These are phyloP conservation scores for Suillus subluteus DNA, from an alignment of 768 basidiomycete genomes.

Conservation along the genomic window DNA sequence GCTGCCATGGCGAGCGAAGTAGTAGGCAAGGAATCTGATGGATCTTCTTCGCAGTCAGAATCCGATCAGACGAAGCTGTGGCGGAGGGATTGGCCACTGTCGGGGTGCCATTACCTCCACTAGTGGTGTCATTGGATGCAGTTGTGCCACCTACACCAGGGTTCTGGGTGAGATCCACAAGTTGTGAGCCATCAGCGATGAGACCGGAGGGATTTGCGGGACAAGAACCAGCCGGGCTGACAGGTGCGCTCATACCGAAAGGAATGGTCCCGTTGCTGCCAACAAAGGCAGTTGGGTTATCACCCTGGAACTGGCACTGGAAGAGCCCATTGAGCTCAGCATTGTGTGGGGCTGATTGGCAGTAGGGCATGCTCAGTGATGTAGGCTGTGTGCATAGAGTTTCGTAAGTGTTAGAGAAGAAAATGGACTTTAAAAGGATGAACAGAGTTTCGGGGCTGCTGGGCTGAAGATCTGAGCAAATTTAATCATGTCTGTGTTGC, in stretches of 20 bases:
- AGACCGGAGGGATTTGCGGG: slow-evolving; percentile 51
- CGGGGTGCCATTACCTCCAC: too few relatives aligned
- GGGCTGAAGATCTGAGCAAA: slow-evolving; percentile 56
- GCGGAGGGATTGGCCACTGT: too few relatives aligned
- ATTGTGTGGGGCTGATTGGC: slow-evolving; percentile 54
- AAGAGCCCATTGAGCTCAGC: slow-evolving; percentile 56
- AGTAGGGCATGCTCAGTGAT: slow-evolving; percentile 51
- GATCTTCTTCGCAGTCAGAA: too few relatives aligned
- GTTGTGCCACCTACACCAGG: slow-evolving; percentile 34
- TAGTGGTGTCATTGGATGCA: not conserved
- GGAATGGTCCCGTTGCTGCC: slow-evolving; percentile 57
- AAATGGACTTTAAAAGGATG: slow-evolving; percentile 19
- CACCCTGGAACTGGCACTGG: slow-evolving; percentile 61
- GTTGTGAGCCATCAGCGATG: slow-evolving; percentile 52
- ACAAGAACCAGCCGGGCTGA: slow-evolving; percentile 54
- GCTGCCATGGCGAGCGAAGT: too few relatives aligned
- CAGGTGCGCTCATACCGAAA: slow-evolving; percentile 43
- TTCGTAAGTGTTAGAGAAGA: not conserved
- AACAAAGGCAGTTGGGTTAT: slow-evolving; percentile 46
- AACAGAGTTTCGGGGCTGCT: slow-evolving; percentile 62
- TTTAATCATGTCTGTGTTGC: slow-evolving; percentile 49
- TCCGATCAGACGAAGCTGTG: too few relatives aligned
- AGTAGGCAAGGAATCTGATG: too few relatives aligned
- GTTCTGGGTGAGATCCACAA: slow-evolving; percentile 37
- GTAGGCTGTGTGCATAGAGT: slow-evolving; percentile 37